Base-by-base conservation (phyloP, 2,329 filamentous ascomycete genomes). In the Alternaria arborescens region DNA sequence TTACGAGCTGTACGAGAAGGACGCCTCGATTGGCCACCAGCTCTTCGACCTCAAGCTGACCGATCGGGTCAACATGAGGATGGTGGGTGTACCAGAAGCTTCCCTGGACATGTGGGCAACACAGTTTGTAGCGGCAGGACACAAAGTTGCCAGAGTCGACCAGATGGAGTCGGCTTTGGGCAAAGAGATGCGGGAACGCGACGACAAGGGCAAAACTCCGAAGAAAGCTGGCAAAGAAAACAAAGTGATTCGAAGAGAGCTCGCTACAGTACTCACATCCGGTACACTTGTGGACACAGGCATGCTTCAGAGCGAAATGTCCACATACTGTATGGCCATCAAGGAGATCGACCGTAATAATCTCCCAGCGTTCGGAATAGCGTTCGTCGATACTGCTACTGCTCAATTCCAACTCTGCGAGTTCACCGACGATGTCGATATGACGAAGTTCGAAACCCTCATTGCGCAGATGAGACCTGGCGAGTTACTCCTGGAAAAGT, bases 281-380 rank as follows among this genome's bases (percentile, higher is more conserved):
- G 95, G 95, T 32, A 99, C 95, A 0, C 86, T 99, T 1, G 94
- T 99, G 5, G 95, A 99, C 62, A 94, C 93, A 16, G 89, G 92
- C 67, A 99, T 99, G 95, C 87, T 99, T 41, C 94, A 98, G 77
- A 93, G 97, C 73, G 95, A 99, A 77, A 97, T 97, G 90, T 92
- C 95, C 2, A 97, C 93, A 0, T 98, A 93, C 78, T 99, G 95
- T 76, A 93, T 95, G 54, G 91, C 95, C 2, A 95, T 99, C 80
- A 99, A 99, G 65, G 83, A 85, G 65, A 78, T 79, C 1, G 83
- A 91, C 11, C 82, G 88, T 1, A 88, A 95, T 62, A 91, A 89
- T 54, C 83, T 88, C 28, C 94, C 95, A 5, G 88, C 88, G 0
- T 99, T 99, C 76, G 95, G 95, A 8, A 89, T 99, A 52, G 90